These are phyloP conservation scores for Collybia sp. DNA, from an alignment of 768 basidiomycete species.

Conservation along the genomic window DNA sequence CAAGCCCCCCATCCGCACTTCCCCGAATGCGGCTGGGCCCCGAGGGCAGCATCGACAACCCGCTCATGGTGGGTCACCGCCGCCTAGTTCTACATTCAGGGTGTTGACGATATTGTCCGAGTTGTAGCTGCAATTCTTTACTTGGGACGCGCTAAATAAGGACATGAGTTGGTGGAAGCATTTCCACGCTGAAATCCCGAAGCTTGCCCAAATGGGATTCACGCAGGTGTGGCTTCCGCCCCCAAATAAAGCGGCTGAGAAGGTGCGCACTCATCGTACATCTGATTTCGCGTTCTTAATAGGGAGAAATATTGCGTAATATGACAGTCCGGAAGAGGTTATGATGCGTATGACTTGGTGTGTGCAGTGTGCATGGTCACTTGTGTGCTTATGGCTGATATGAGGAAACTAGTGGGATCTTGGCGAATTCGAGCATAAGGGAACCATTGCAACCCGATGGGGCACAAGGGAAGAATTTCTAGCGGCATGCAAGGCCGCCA, in stretches of 20 bases:
- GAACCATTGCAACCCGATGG: constrained; percentile 72
- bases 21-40: constrained; percentile 60
- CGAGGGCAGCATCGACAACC: constrained; percentile 41
- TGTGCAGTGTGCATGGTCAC: constrained; percentile 9
- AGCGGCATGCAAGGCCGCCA: constrained; percentile 63
- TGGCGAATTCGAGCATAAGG: constrained; percentile 81
- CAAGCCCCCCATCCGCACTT: constrained; percentile 33
- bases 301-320: constrained; percentile 1
- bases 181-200: constrained; percentile 60
- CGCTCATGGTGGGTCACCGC: constrained; percentile 55
- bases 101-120: constrained; percentile 3
- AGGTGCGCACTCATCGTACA: constrained; percentile 29
- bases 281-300: neutral
- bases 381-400: neutral
- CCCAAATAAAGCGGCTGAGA: constrained; percentile 70
- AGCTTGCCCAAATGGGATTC: constrained; percentile 61
- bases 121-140: constrained; percentile 74
- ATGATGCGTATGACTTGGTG: constrained; percentile 86
- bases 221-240: constrained; percentile 85
- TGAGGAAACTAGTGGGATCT: constrained; percentile 66
- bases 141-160: constrained; percentile 63
- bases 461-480: constrained; percentile 81
- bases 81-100: neutral
- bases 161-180: constrained; percentile 78
- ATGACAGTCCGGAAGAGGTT: constrained; percentile 64